These are phyloP conservation scores for Trichophyton mentagrophytes DNA, from an alignment of 2,329 filamentous ascomycete genomes.

Conservation along the genomic window DNA sequence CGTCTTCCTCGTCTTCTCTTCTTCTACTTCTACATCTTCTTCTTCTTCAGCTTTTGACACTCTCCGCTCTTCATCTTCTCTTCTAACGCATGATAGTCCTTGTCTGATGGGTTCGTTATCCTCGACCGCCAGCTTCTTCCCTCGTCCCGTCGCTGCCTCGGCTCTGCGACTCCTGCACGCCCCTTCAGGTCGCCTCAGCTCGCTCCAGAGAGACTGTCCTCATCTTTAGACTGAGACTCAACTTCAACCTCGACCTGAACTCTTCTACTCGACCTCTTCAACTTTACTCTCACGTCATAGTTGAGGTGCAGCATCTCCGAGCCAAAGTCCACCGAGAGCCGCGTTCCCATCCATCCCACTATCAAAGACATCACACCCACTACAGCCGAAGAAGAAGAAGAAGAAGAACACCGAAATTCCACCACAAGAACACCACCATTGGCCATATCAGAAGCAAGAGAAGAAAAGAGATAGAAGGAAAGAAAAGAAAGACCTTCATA, in stretches of 20 bases:
- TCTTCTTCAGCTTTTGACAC: not conserved
- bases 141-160: constrained; percentile 35
- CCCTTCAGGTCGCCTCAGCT: constrained; percentile 31
- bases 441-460: not conserved
- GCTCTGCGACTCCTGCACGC: constrained; percentile 40
- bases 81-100: constrained; percentile 24
- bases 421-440: not conserved
- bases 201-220: constrained; percentile 13
- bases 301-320: no score
- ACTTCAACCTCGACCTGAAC: no score
- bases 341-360: no score
- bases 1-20: not conserved
- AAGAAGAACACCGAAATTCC: not conserved
- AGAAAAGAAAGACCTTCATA: not conserved
- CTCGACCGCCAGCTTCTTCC: constrained; percentile 19
- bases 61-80: not conserved
- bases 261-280: no score
- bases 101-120: constrained; percentile 25
- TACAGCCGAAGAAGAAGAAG: not conserved
- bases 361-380: not conserved
- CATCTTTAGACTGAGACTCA: not conserved
- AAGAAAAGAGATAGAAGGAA: not conserved
- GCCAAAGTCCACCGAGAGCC: no score
- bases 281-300: no score
- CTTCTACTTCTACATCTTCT: constrained; percentile 27